Evolutionary conservation across 495 filamentous ascomycete species (phyloP), one percentile per base, ranked within the genome.

Genomic region (Recurvomyces mirabilis): DNA sequence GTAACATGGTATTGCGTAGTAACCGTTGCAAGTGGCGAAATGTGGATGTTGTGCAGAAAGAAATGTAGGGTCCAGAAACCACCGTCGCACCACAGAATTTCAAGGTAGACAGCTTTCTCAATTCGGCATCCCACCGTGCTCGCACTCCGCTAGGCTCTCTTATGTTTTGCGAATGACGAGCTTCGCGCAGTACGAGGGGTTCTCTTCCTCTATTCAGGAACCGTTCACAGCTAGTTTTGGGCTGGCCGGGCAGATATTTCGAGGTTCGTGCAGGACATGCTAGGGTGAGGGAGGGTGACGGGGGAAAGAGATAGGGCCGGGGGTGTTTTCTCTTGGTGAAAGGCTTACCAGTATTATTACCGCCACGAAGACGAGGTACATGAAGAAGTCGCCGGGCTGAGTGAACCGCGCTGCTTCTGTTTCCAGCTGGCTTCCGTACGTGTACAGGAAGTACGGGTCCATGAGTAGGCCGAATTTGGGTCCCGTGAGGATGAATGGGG

Each of bases 161-260:
- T 64, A 61, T 68, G 57, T 77, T 70, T 72, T 84, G 82, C 79
- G 80, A 85, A 87, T 82, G 77, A 78, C 64, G 71, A 75, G 69
- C 63, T 73, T 73, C 61, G 65, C 69, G 72, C 66, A 73, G 72
- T 76, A 75, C 74, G n/a, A 80, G 77, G 82, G 86, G 82, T 80
- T 72, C 81, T 95, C 84, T 95, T 73, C 88, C 88, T 94, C 87
- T 71, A 68, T 80, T 86, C 74, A 83, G 93, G 87, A 87, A 94
- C 94, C 85, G 87, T 86, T 78, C 74, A 78, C 84, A 89, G 84
- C 73, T 78, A 78, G n/a, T 65, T 56, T 62, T 43, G 62, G 64
- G 74, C 87, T 87, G 84, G 75, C 76, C 87, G 88, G 85, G 88
- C 87, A 95, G 88, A 82, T 85, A 81, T 82, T 71, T 72, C 33